Evolutionary conservation across 2,329 filamentous ascomycete species (phyloP), one percentile per base, ranked within the genome.

Genomic region (Ascochyta koolunga): DNA sequence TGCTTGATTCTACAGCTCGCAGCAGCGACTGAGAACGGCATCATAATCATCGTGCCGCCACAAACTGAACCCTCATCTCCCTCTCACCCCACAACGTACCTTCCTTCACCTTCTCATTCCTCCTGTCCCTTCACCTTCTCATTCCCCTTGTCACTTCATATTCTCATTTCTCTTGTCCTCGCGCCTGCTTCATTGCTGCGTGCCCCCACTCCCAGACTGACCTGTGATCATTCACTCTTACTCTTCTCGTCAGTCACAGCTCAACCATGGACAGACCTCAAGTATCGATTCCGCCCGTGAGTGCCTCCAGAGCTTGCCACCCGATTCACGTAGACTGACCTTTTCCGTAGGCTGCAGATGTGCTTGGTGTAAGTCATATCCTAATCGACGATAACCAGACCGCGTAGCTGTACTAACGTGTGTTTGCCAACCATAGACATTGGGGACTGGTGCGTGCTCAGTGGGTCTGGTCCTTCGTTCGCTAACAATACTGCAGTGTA

Each of bases 281-380:
- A 55, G 68, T 69, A 15, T 64, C 66, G 1, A 74, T 74, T 46
- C 71, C 71, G 32, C 69, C 69, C 10, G 71, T 71, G 16, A 55
- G 69, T 65, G 24, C 24, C 5, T 9, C 16, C 3, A 7, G 19
- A 6, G 5, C 2, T 4, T 41, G n/a, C 18, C 8, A 31, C 13
- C 6, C 15, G 15, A 15, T 16, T 18, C 29, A 18, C 13, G 3
- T 42, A n/a, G 54, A 53, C 69, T 75, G 45, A 74, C 49, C 24
- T 48, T 22, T 40, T 27, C n/a, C n/a, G 39, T 48, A 76, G 74
- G 70, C 72, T 51, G 74, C 74, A 38, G 73, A 70, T 53, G 60
- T 76, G 29, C 69, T 77, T 38, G 74, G 74, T 43, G 73, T 76
- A 68, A 47, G 73, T 62, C 37, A 22, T 37, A 21, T 22, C 19